Evolutionary conservation across 202 grass and related monocot genomes (phyloP).

Genomic region (Sporobolus alterniflorus): DNA sequence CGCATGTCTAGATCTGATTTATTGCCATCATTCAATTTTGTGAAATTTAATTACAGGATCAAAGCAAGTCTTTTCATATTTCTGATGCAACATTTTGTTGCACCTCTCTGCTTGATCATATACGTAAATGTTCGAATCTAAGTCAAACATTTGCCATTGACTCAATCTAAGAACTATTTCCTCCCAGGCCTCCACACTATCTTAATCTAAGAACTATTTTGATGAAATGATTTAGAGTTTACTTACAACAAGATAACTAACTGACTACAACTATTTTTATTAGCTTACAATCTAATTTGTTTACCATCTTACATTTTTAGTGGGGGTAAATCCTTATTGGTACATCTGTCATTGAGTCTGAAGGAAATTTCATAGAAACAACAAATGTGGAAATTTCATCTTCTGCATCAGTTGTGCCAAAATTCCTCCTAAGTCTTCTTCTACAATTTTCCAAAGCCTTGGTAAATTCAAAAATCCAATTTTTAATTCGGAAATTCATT

Average conservation of each 20-base stretch:
- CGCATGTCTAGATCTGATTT: conserved; percentile 12
- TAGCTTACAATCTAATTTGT: conserved; percentile 13
- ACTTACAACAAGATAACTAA: neutral
- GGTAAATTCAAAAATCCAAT: no score
- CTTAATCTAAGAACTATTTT: conserved; percentile 1
- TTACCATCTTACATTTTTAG: conserved; percentile 47
- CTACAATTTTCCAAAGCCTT: no score
- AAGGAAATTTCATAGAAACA: conserved; percentile 88
- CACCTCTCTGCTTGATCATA: neutral
- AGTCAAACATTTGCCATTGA: no score
- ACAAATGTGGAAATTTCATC: conserved; percentile 93
- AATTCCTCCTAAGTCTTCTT: no score
- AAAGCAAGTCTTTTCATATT: neutral
- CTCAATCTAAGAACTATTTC: no score
- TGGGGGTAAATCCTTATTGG: conserved; percentile 90
- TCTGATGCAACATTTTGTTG: neutral
- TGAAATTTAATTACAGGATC: neutral
- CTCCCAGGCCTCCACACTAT: no score
- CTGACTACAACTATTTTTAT: no score
- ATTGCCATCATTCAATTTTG: neutral
- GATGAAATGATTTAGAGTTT: conserved; percentile 25
- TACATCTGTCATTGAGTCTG: conserved; percentile 79
- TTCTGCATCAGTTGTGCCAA: conserved; percentile 70
- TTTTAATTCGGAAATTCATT: no score
- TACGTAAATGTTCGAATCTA: no score